Conservation (phyloP, 306 rosid genomes). For the Casuarina equisetifolia region DNA sequence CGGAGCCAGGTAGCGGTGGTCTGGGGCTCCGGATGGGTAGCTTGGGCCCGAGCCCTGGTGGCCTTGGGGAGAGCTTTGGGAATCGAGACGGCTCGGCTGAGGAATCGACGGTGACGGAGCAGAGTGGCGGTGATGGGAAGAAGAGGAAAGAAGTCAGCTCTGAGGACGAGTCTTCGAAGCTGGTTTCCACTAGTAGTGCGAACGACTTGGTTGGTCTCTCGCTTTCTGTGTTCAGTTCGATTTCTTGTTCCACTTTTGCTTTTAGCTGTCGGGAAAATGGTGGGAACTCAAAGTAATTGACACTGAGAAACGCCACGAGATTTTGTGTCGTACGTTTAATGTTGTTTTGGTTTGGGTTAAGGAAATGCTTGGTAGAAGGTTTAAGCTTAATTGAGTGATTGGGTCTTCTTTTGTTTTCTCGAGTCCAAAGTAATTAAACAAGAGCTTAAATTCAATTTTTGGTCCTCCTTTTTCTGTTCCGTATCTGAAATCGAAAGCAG, state of each 20-base stretch:
- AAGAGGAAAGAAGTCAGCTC: conserved; percentile 64
- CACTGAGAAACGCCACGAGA: background rate
- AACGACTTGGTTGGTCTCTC: conserved; percentile 54
- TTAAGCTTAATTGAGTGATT: background rate
- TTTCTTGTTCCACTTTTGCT: conserved; percentile 19
- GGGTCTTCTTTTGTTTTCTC: background rate
- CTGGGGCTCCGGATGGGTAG: conserved; percentile 53
- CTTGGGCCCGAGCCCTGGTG: conserved; percentile 29
- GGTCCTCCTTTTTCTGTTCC: background rate
- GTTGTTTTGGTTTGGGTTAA: background rate
- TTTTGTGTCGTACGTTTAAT: background rate
- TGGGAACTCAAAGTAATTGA: background rate
- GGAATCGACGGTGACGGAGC: conserved; percentile 70
- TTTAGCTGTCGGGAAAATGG: conserved; percentile 1
- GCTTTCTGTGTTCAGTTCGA: background rate
- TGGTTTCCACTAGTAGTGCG: conserved; percentile 53
- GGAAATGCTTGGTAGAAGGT: background rate
- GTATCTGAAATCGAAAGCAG: background rate
- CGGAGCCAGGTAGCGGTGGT: conserved; percentile 21
- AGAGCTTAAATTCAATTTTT: background rate
- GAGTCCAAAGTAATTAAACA: background rate
- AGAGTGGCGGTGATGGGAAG: conserved; percentile 49
- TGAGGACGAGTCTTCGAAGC: conserved; percentile 71
- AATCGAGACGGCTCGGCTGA: conserved; percentile 57
- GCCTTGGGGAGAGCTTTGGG: conserved; percentile 41